Evolutionary conservation across 768 basidiomycete genomes (phyloP).

Genomic region (Gymnopilus junonius): DNA sequence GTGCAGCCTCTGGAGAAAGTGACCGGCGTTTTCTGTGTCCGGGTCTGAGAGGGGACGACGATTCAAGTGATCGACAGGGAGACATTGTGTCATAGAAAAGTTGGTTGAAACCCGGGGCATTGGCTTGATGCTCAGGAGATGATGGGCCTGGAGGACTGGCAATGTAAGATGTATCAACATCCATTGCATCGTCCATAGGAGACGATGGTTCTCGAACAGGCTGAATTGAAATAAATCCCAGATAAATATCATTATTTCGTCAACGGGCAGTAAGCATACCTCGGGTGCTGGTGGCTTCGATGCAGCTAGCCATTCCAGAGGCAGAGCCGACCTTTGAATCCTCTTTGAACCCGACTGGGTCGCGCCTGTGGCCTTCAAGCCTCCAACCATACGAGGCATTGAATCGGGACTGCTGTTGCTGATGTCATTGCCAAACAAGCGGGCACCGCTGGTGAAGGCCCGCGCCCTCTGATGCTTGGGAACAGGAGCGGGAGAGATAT

Average conservation of each 20-base stretch:
- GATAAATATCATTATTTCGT: not conserved
- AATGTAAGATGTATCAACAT: conserved; percentile 66
- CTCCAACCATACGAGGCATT: conserved; percentile 34
- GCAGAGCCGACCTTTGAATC: conserved; percentile 65
- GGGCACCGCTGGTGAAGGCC: conserved; percentile 65
- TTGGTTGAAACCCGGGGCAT: conserved; percentile 59
- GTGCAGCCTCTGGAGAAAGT: conserved; percentile 54
- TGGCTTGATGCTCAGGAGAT: conserved; percentile 47
- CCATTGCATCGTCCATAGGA: conserved; percentile 74
- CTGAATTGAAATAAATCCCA: conserved; percentile 29
- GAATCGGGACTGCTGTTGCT: conserved; percentile 53
- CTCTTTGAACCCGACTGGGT: conserved; percentile 52
- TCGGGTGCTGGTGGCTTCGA: conserved; percentile 27
- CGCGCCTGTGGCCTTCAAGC: conserved; percentile 37
- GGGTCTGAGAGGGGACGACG: conserved; percentile 47
- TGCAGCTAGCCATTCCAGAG: conserved; percentile 60
- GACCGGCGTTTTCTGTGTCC: conserved; percentile 62
- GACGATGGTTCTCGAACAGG: conserved; percentile 45
- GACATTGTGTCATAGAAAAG: conserved; percentile 66
- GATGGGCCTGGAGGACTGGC: conserved; percentile 32
- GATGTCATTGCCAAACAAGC: conserved; percentile 76
- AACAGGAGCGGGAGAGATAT: conserved; percentile 73
- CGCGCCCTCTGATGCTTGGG: conserved; percentile 49
- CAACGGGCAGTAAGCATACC: conserved; percentile 25
- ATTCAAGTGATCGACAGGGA: conserved; percentile 49